Evolutionary conservation across 192 early-diverging fungal genomes (phyloP).

Genomic region (Backusella tuberculispora): DNA sequence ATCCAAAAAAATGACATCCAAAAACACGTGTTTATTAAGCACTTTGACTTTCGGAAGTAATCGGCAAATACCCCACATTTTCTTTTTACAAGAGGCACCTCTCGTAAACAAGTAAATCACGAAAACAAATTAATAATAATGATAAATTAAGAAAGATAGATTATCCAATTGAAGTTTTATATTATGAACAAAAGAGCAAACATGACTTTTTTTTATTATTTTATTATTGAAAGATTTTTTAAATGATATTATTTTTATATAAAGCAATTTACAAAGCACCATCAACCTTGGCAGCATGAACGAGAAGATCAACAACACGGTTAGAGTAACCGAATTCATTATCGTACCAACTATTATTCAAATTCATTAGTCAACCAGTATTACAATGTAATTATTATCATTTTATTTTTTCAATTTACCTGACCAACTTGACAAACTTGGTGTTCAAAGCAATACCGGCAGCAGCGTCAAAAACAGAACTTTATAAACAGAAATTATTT

Average conservation of each 20-base stretch:
- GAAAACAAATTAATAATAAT: not conserved
- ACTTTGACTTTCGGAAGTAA: conserved; percentile 4
- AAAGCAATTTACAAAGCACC: conserved; percentile 30
- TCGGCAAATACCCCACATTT: conserved; percentile 4
- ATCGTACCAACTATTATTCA: conserved; percentile 89
- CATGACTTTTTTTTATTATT: conserved; percentile 1
- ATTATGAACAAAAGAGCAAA: conserved; percentile 10
- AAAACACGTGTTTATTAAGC: conserved; percentile 10
- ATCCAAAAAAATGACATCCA: too few relatives aligned
- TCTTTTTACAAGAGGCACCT: not conserved
- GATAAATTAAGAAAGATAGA: too few relatives aligned
- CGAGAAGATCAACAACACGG: conserved; percentile 88
- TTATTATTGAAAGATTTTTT: too few relatives aligned
- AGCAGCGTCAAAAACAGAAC: conserved; percentile 95
- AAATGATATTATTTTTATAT: not conserved
- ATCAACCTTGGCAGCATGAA: conserved; percentile 60
- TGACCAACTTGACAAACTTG: conserved; percentile 93
- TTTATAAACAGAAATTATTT: conserved; percentile 71
- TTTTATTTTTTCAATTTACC: conserved; percentile 79
- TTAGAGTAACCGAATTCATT: conserved; percentile 90
- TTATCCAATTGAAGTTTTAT: too few relatives aligned
- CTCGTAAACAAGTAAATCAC: not conserved
- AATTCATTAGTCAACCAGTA: conserved; percentile 98
- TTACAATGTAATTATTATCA: conserved; percentile 81
- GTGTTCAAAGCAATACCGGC: conserved; percentile 95